A percentile compares a stretch with the other conserved stretches of the same genome.
Conservation (phyloP, 1,139 yeast genomes). For the Blastobotrys serpentis region DNA sequence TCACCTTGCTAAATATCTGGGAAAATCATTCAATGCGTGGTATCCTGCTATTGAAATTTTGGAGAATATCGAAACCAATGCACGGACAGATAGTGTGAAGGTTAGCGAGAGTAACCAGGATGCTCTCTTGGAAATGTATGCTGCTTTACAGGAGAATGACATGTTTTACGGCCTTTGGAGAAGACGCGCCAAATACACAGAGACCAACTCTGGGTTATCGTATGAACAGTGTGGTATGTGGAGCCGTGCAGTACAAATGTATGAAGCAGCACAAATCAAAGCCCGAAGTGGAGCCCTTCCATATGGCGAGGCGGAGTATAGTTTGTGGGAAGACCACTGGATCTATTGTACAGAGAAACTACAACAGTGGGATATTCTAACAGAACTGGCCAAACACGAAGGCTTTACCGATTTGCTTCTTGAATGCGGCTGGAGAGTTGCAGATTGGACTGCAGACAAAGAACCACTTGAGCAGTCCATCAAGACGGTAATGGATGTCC, state of each 20-base stretch:
- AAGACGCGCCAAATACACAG: conserved; percentile 88
- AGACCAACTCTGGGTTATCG: conserved; percentile 88
- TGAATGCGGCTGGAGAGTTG: conserved; percentile 99
- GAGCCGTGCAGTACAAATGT: conserved; percentile 91
- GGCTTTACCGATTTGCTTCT: conserved; percentile 90
- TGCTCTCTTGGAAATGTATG: conserved; percentile 85
- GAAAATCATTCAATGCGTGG: conserved; percentile 89
- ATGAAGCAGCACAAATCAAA: conserved; percentile 96
- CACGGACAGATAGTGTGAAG: conserved; percentile 65
- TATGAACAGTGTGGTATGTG: conserved; percentile 94
- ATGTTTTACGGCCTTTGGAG: conserved; percentile 99
- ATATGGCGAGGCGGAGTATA: conserved; percentile 91
- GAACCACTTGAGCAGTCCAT: conserved; percentile 94
- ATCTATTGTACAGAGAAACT: conserved; percentile 93
- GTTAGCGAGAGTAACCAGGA: conserved; percentile 86
- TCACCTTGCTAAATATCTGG: conserved; percentile 85
- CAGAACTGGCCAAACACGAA: conserved; percentile 96
- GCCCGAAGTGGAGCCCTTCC: conserved; percentile 96
- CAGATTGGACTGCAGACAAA: conserved; percentile 95
- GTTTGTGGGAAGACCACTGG: conserved; percentile 99
- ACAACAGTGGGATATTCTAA: conserved; percentile 97
- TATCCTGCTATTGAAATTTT: conserved; percentile 79
- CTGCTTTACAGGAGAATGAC: conserved; percentile 88
- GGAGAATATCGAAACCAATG: conserved; percentile 70
- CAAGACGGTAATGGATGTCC: conserved; percentile 96